Percentiles rank a stretch among this genome's conserved stretches.
Conservation (phyloP, 106 monocot genomes). For the Alisma plantagoaquatica region DNA sequence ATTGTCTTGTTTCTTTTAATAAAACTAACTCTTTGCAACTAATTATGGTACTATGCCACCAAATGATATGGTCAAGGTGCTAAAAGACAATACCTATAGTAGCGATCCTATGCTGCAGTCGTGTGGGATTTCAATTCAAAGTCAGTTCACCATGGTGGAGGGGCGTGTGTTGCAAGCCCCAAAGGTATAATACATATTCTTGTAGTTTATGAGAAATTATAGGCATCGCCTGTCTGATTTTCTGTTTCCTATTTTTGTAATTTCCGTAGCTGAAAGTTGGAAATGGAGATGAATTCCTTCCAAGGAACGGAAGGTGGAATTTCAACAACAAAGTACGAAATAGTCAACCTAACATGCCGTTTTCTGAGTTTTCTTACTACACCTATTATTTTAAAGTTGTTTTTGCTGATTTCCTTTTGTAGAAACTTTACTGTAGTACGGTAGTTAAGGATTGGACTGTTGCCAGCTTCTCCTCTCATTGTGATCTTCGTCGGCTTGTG, state of each 20-base stretch:
- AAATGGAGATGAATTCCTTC: conserved; percentile 68
- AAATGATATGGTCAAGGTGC: conserved; percentile 40
- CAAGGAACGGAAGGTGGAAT: conserved; percentile 90
- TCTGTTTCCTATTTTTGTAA: background rate
- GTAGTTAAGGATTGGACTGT: conserved; percentile 60
- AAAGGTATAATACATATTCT: conserved; percentile 26
- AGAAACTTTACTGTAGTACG: conserved; percentile 50
- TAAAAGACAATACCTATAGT: conserved; percentile 63
- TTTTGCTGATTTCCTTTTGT: background rate
- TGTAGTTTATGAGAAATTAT: background rate
- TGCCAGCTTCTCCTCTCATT: conserved; percentile 83
- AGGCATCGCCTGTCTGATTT: too few relatives aligned
- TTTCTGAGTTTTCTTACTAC: background rate
- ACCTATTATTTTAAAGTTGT: background rate
- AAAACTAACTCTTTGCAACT: too few relatives aligned
- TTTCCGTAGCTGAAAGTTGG: conserved; percentile 65
- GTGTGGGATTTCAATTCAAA: conserved; percentile 59
- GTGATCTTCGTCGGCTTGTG: conserved; percentile 41
- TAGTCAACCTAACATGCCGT: background rate
- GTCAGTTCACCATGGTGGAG: conserved; percentile 65
- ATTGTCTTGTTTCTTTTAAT: too few relatives aligned
- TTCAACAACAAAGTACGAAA: conserved; percentile 96
- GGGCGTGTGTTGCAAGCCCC: conserved; percentile 76
- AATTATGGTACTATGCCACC: too few relatives aligned
- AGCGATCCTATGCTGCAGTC: conserved; percentile 63